Conservation (phyloP, 352 stramenopile species). For the Phytophthora boehmeriae region DNA sequence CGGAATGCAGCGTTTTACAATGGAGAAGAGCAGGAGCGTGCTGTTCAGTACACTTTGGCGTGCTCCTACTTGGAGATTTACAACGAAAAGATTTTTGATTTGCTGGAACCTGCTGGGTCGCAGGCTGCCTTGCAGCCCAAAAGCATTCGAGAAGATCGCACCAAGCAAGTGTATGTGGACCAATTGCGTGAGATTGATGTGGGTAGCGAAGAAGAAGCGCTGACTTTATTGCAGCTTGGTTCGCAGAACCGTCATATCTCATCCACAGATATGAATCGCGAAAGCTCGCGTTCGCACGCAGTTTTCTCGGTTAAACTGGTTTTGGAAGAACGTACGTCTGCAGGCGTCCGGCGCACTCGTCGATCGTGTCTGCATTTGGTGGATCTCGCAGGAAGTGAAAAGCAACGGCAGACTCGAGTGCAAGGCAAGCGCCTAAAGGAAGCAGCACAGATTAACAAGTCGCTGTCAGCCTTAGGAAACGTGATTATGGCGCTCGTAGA, state of each 20-base stretch:
- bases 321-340: constrained; percentile 67
- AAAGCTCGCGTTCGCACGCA: constrained; percentile 95
- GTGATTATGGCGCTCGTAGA: constrained; percentile 91
- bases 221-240: constrained; percentile 77
- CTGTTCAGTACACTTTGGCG: constrained; percentile 62
- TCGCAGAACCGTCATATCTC: constrained; percentile 93
- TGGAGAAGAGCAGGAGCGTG: constrained; percentile 33
- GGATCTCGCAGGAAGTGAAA: constrained; percentile 89
- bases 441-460: constrained; percentile 91
- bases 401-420: constrained; percentile 82
- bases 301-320: constrained; percentile 97
- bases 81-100: constrained; percentile 91
- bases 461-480: constrained; percentile 85
- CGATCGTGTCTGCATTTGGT: constrained; percentile 86
- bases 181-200: constrained; percentile 73
- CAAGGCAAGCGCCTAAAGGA: constrained; percentile 87
- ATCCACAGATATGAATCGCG: constrained; percentile 97
- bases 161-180: constrained; percentile 84
- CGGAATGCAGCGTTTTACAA: constrained; percentile 43
- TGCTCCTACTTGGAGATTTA: constrained; percentile 93
- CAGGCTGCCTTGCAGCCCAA: constrained; percentile 58
- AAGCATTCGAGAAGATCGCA: constrained; percentile 75
- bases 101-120: constrained; percentile 68
- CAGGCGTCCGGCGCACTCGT: constrained; percentile 63
- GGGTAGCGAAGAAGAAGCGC: constrained; percentile 61